These are phyloP conservation scores for Phanerodontia chrysosporium DNA, from an alignment of 768 basidiomycete genomes.

Conservation along the genomic window DNA sequence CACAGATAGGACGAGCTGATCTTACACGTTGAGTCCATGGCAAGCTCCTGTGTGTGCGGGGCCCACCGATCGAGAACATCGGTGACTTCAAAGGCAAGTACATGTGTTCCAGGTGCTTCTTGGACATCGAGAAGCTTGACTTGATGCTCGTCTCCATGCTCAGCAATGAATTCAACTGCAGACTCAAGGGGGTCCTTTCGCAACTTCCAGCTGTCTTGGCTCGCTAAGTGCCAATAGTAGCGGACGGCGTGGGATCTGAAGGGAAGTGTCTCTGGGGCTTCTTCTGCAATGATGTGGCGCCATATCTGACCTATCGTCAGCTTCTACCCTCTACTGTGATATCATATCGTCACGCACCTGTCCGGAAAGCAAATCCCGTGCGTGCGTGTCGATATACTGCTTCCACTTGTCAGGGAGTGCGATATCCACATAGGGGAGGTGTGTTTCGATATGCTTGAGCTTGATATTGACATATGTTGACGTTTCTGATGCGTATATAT, in stretches of 20 bases:
- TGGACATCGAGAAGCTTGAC: conserved; percentile 2
- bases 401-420: conserved; percentile 11
- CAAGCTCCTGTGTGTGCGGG: conserved; percentile 9
- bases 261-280: not conserved
- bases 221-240: conserved; percentile 6
- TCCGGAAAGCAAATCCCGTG: not conserved
- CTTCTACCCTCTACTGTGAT: not conserved
- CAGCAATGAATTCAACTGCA: not conserved
- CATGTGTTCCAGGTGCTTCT: conserved; percentile 7
- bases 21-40: conserved; percentile 16
- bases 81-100: conserved; percentile 8
- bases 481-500: not conserved
- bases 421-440: conserved; percentile 5
- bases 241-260: conserved; percentile 6
- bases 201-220: conserved; percentile 7
- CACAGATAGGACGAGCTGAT: too few relatives aligned
- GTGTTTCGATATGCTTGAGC: conserved; percentile 2
- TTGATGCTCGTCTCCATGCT: not conserved
- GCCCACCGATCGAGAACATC: conserved; percentile 10
- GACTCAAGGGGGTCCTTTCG: conserved; percentile 3
- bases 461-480: not conserved
- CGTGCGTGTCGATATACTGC: conserved; percentile 5
- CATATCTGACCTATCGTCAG: conserved; percentile 8
- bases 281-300: conserved; percentile 7
- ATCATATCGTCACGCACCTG: conserved; percentile 1